Conservation (phyloP, 495 filamentous ascomycete species). For the Penicillium robsamsonii region DNA sequence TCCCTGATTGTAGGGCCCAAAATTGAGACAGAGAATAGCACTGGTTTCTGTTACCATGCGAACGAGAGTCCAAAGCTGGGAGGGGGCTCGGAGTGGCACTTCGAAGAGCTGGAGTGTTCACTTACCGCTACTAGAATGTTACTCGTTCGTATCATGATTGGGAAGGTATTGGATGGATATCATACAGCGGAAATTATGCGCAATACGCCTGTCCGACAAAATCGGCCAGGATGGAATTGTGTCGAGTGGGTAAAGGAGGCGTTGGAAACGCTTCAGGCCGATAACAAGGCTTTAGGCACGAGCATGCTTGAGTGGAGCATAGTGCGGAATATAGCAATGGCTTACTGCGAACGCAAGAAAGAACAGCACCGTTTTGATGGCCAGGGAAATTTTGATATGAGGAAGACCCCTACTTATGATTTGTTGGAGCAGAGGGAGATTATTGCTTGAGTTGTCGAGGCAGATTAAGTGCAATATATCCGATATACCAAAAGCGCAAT, state of each 20-base stretch:
- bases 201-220: constrained; percentile 31
- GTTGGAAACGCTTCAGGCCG: constrained; percentile 26
- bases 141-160: constrained; percentile 46
- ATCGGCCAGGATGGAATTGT: constrained; percentile 40
- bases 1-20: constrained; percentile 43
- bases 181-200: constrained; percentile 31
- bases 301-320: constrained; percentile 32
- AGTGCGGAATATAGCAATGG: constrained; percentile 31
- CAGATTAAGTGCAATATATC: not conserved
- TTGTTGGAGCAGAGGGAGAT: constrained; percentile 35
- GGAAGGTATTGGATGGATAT: constrained; percentile 38
- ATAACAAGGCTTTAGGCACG: constrained; percentile 37
- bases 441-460: constrained; percentile 12
- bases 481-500: not conserved
- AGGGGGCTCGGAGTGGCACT: constrained; percentile 31
- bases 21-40: constrained; percentile 15
- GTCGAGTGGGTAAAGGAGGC: constrained; percentile 44
- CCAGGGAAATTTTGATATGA: constrained; percentile 24
- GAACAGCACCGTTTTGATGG: constrained; percentile 37
- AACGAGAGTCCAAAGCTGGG: constrained; percentile 18
- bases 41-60: constrained; percentile 33
- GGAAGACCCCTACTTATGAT: constrained; percentile 34
- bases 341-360: constrained; percentile 38
- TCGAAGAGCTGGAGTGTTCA: constrained; percentile 26
- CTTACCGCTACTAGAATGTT: constrained; percentile 31